phyloP scores from a whole-genome alignment of 192 early-diverging fungal species.

The Coemansia javaensis region DNA sequence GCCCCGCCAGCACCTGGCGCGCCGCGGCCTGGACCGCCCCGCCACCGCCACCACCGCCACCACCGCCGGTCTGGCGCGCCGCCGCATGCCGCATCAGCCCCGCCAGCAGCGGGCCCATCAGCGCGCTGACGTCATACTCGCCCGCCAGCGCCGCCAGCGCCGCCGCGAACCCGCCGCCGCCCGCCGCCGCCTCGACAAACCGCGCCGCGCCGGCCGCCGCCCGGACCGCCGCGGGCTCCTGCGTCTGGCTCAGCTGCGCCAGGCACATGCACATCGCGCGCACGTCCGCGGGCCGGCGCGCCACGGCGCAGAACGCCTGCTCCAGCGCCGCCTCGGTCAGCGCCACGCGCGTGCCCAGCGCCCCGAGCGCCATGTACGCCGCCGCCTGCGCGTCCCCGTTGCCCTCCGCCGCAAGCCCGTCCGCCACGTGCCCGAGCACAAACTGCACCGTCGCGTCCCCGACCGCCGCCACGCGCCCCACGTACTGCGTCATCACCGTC shows the following conservation, averaged over 20 bases:
- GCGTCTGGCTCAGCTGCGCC: slow-evolving; percentile 39
- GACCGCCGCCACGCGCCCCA: slow-evolving; percentile 19
- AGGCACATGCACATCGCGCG: slow-evolving; percentile 32
- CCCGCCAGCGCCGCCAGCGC: slow-evolving; percentile 12
- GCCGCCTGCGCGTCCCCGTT: slow-evolving; percentile 30
- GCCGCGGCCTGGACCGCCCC: too few relatives aligned
- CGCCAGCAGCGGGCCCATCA: slow-evolving; percentile 18
- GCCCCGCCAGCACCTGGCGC: slow-evolving; percentile 5
- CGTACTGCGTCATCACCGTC: slow-evolving; percentile 35
- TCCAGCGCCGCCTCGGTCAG: slow-evolving; percentile 32
- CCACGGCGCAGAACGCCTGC: slow-evolving; percentile 24
- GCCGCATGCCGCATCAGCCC: slow-evolving; percentile 18
- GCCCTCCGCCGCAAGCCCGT: slow-evolving; percentile 22
- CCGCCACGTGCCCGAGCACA: slow-evolving; percentile 28
- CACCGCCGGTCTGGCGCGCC: neutral
- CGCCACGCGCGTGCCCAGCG: slow-evolving; percentile 28
- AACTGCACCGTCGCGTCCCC: slow-evolving; percentile 36
- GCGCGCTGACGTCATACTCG: slow-evolving; percentile 14
- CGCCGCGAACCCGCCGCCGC: slow-evolving; percentile 5
- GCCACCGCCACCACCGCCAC: too few relatives aligned
- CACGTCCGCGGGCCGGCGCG: slow-evolving; percentile 13
- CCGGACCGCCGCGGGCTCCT: slow-evolving; percentile 7
- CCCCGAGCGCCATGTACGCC: slow-evolving; percentile 38
- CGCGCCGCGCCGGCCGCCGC: slow-evolving; percentile 1
- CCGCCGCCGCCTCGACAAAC: slow-evolving; percentile 7